Base-by-base conservation (phyloP, 345 rosid genomes). In the Murraya paniculata region DNA sequence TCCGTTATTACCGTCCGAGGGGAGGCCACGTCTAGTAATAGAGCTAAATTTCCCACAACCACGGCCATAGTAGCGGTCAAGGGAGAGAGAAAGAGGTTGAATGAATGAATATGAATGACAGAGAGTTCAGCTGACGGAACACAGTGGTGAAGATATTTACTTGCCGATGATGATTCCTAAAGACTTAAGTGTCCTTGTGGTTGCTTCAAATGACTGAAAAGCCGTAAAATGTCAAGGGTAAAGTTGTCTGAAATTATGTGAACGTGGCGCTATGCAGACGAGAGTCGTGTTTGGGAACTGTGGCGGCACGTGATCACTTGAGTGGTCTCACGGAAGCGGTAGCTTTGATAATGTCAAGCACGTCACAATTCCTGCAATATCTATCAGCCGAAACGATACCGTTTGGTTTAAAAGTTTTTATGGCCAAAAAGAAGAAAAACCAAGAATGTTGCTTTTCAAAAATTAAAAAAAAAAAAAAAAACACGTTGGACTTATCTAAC, bases 41-140 rank as follows among this genome's bases (percentile, higher is more conserved):
- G 58, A 68, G 93, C 90, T 38, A 90, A 74, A 85, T 95, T 93
- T 60, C 97, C 98, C 4, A 86, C 55, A 70, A 92, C 92, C 66
- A 88, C 89, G 57, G 96, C 96, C 97, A 92, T 92, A 60, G 67
- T 33, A 57, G 77, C 57, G 24, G 60, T 24, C 27, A 75, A 72
- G 61, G 28, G 72, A 59, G 57, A 58, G 75, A 68, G 66, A 45
- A 65, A 53, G 41, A 39, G 75, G 68, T 35, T 13, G 39, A 27
- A 62, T 35, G 73, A 38, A 41, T 41, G 79, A 74, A 75, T 72
- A 41, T 77, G 78, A 73, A 68, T 57, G 77, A 77, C 68, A 72
- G 75, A 77, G 48, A 69, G 48, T 64, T 64, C 79, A 21, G 28
- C 59, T 18, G 64, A 64, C 73, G 75, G 62, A 24, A 24, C 71